Percentiles rank a stretch among this genome's conserved stretches.
phyloP scores from a whole-genome alignment of 345 rosid species.

The Alliaria petiolata region DNA sequence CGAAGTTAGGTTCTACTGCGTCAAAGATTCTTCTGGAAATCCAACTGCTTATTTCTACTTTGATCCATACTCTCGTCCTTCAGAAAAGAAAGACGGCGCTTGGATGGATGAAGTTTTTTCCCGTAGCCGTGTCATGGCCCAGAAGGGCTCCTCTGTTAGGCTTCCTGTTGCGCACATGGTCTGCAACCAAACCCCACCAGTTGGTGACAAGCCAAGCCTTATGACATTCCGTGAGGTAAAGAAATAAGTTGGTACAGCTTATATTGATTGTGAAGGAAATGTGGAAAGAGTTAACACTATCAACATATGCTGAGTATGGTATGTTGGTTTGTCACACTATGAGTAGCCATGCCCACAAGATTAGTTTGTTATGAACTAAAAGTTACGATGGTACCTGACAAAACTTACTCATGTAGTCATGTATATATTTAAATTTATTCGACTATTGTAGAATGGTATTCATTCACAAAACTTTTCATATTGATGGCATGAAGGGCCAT shows the following conservation, averaged over 20 bases:
- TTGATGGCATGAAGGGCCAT: constrained; percentile 11
- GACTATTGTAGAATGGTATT: not conserved
- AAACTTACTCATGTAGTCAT: not conserved
- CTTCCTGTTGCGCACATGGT: constrained; percentile 86
- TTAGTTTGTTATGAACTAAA: not conserved
- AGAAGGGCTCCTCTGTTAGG: constrained; percentile 30
- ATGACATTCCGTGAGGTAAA: constrained; percentile 94
- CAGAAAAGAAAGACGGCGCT: constrained; percentile 86
- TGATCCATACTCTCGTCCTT: constrained; percentile 95
- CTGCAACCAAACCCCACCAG: constrained; percentile 95
- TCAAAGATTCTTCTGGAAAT: constrained; percentile 75
- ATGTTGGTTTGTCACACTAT: not conserved
- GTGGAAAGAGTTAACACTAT: not conserved
- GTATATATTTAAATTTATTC: not conserved
- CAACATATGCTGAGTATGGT: not conserved
- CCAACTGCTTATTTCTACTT: constrained; percentile 89
- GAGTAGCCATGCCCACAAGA: not conserved
- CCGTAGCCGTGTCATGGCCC: constrained; percentile 58
- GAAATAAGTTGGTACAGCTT: not conserved
- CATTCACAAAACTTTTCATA: not conserved
- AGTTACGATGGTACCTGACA: not conserved
- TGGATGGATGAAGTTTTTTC: constrained; percentile 93
- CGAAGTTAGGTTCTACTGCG: constrained; percentile 74
- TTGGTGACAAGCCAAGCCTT: constrained; percentile 92
- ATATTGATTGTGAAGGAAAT: not conserved